Evolutionary conservation across 805 yeast genomes (phyloP).

Genomic region (Wickerhamomyces pijperi): DNA sequence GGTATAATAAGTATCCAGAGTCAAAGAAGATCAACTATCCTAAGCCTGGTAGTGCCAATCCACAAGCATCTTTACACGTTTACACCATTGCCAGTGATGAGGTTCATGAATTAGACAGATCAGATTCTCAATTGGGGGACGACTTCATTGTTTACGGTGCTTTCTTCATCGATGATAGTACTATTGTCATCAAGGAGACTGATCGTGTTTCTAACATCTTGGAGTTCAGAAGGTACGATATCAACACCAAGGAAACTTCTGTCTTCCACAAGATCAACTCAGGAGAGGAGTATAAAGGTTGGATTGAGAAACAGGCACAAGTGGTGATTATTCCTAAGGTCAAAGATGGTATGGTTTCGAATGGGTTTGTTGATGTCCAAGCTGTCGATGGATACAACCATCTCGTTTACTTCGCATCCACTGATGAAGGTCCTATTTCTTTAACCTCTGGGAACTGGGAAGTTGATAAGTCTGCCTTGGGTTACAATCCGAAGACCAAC

Average conservation of each 20-base stretch:
- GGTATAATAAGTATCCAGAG: conserved; percentile 46
- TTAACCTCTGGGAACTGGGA: conserved; percentile 84
- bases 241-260: conserved; percentile 19
- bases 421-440: conserved; percentile 37
- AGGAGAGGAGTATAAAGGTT: conserved; percentile 36
- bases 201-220: conserved; percentile 58
- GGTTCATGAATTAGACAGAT: conserved; percentile 21
- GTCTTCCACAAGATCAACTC: conserved; percentile 38
- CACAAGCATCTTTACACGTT: conserved; percentile 43
- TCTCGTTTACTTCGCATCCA: conserved; percentile 71
- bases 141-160: conserved; percentile 57
- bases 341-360: conserved; percentile 24
- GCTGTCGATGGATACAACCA: conserved; percentile 57
- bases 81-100: conserved; percentile 25
- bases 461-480: conserved; percentile 55
- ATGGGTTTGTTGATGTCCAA: conserved; percentile 77
- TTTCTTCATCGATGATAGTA: conserved; percentile 45
- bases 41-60: conserved; percentile 73
- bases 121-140: conserved; percentile 20
- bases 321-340: conserved; percentile 46
- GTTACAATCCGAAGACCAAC: conserved; percentile 39
- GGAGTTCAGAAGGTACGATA: conserved; percentile 37
- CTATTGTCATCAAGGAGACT: conserved; percentile 44
- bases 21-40: conserved; percentile 59
- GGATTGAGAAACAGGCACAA: conserved; percentile 67